Evolutionary conservation across 2,329 filamentous ascomycete genomes (phyloP).

Genomic region (Trichoderma asperellum): DNA sequence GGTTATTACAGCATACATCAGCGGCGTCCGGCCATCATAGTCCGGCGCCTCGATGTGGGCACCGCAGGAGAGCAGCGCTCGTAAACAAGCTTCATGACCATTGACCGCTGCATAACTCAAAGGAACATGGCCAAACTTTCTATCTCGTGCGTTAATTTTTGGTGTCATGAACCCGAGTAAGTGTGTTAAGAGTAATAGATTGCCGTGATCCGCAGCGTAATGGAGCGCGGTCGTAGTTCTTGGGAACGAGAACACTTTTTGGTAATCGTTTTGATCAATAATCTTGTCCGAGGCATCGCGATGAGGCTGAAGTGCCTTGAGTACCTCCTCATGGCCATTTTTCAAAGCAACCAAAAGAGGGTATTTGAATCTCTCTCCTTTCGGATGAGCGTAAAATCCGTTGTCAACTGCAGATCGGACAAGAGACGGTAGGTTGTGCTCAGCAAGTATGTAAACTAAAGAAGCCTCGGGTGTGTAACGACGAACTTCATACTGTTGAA

Average conservation of each 20-base stretch:
- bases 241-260: background rate
- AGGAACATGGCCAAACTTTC: background rate
- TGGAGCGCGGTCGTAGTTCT: background rate
- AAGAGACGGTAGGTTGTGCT: background rate
- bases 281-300: background rate
- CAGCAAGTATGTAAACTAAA: constrained; percentile 2
- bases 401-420: background rate
- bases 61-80: background rate
- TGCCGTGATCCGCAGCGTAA: background rate
- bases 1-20: background rate
- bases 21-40: background rate
- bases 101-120: background rate
- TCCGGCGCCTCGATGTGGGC: background rate
- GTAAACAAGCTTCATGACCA: background rate
- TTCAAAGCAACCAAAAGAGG: background rate
- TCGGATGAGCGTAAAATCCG: background rate
- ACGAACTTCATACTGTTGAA: background rate
- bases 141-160: background rate
- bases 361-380: background rate
- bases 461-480: background rate
- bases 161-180: background rate
- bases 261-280: background rate
- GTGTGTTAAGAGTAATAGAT: background rate
- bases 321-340: background rate
- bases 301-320: background rate